A percentile compares a stretch with the other conserved stretches of the same genome.
phyloP scores from a whole-genome alignment of 1,284 basidiomycete genomes.

The Rhizoctonia solani region DNA sequence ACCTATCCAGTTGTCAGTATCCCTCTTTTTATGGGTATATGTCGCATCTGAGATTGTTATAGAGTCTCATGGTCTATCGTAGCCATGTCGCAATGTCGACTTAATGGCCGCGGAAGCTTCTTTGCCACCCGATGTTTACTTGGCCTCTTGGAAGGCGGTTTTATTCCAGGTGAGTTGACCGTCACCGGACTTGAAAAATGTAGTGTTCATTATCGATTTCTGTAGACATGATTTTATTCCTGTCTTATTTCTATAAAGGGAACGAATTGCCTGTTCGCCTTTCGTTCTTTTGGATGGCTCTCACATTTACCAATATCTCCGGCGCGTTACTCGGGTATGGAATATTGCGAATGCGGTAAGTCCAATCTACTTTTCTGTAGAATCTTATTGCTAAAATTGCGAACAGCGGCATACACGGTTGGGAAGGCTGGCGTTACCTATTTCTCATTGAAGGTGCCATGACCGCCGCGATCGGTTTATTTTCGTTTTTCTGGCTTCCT shows the following conservation, averaged over 20 bases:
- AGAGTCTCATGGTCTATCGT: constrained; percentile 51
- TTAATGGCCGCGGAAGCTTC: constrained; percentile 51
- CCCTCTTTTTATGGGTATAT: background rate
- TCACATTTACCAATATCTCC: constrained; percentile 55
- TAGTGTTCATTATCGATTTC: constrained; percentile 58
- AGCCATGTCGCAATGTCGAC: constrained; percentile 64
- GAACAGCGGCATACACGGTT: constrained; percentile 23
- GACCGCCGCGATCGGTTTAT: constrained; percentile 1
- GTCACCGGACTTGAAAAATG: constrained; percentile 46
- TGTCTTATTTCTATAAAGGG: constrained; percentile 68
- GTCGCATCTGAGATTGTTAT: constrained; percentile 19
- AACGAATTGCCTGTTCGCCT: constrained; percentile 60
- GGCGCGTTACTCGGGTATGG: constrained; percentile 69
- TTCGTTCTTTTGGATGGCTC: constrained; percentile 69
- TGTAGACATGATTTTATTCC: constrained; percentile 63
- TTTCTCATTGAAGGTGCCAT: constrained; percentile 43
- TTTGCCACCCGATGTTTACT: constrained; percentile 40
- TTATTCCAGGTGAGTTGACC: constrained; percentile 42
- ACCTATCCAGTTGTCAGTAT: constrained; percentile 50
- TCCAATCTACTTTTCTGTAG: constrained; percentile 58
- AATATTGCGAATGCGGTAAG: constrained; percentile 61
- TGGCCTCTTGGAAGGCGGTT: constrained; percentile 63
- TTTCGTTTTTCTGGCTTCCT: constrained; percentile 68
- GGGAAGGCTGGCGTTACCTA: constrained; percentile 41
- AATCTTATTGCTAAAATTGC: no score